These are phyloP conservation scores for Westerdykella sp. DNA, from an alignment of 2,329 filamentous ascomycete species.

Conservation along the genomic window DNA sequence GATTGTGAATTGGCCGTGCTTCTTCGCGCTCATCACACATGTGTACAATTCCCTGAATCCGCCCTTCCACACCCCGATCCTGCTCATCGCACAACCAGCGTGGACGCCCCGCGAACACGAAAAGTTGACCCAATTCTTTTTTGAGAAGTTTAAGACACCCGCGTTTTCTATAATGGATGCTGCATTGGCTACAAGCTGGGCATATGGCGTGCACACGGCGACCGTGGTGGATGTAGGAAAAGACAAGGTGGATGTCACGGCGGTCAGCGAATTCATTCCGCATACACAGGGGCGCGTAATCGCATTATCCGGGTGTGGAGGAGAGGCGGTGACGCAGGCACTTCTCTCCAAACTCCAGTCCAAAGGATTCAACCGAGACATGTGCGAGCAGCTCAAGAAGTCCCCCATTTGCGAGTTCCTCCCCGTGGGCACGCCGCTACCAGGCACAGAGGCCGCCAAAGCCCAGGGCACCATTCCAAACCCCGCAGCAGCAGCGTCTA, in stretches of 20 bases:
- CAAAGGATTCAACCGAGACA: constrained; percentile 54
- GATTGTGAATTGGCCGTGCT: constrained; percentile 85
- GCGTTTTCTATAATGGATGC: constrained; percentile 87
- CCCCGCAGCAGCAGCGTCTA: constrained; percentile 52
- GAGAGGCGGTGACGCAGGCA: constrained; percentile 75
- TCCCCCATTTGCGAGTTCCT: constrained; percentile 59
- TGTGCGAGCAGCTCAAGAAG: constrained; percentile 61
- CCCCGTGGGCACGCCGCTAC: constrained; percentile 48
- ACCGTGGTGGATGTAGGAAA: constrained; percentile 88
- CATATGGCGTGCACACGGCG: constrained; percentile 75
- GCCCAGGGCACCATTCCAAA: constrained; percentile 40
- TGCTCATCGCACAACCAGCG: constrained; percentile 81
- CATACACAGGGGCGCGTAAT: constrained; percentile 60
- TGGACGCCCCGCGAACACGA: constrained; percentile 89
- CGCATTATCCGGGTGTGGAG: constrained; percentile 64
- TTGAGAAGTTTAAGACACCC: constrained; percentile 94
- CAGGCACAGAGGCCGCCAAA: constrained; percentile 42
- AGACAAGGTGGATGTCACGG: constrained; percentile 88
- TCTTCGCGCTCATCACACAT: constrained; percentile 88
- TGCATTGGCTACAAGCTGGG: constrained; percentile 70
- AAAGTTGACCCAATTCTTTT: constrained; percentile 84
- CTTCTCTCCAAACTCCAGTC: constrained; percentile 60
- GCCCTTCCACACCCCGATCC: constrained; percentile 87
- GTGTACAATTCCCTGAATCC: constrained; percentile 85
- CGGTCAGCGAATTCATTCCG: constrained; percentile 75